A percentile compares a stretch with the other conserved stretches of the same genome.
Conservation (phyloP, 2,329 filamentous ascomycete species). For the Ophiostoma populinum region DNA sequence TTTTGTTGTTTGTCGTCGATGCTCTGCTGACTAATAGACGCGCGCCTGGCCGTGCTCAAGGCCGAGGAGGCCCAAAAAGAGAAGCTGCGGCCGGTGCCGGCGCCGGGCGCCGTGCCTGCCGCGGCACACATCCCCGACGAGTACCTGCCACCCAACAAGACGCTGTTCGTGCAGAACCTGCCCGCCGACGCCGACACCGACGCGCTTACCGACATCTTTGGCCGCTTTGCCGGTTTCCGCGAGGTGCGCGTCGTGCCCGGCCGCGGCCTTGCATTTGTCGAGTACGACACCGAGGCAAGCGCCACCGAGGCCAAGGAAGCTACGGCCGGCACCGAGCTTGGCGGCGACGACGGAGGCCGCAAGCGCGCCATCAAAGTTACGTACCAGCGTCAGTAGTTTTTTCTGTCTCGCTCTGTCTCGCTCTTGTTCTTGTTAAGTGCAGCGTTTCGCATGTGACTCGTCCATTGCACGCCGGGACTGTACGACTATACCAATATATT, state of each 20-base stretch:
- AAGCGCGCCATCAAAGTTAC: slow-evolving; percentile 76
- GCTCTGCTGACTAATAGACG: slow-evolving; percentile 24
- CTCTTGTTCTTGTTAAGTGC: background rate
- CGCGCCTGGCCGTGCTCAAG: slow-evolving; percentile 68
- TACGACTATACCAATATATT: slow-evolving; percentile 3
- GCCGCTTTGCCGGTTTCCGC: slow-evolving; percentile 80
- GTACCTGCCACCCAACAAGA: slow-evolving; percentile 94
- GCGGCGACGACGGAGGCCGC: slow-evolving; percentile 26
- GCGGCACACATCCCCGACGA: slow-evolving; percentile 71
- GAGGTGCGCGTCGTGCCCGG: slow-evolving; percentile 83
- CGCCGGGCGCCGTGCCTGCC: slow-evolving; percentile 18
- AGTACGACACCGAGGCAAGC: slow-evolving; percentile 80
- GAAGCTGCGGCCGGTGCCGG: slow-evolving; percentile 1
- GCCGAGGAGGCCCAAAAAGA: slow-evolving; percentile 51
- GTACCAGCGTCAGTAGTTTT: slow-evolving; percentile 67
- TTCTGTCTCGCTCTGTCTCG: slow-evolving; percentile 1
- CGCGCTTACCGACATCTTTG: slow-evolving; percentile 62
- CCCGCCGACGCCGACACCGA: slow-evolving; percentile 60
- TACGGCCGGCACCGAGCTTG: slow-evolving; percentile 68
- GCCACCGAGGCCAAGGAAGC: slow-evolving; percentile 91
- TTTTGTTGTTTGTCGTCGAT: background rate
- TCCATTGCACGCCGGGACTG: slow-evolving; percentile 9
- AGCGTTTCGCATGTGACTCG: background rate
- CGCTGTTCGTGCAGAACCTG: slow-evolving; percentile 82
- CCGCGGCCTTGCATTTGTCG: slow-evolving; percentile 81